These are phyloP conservation scores for Vitis hybrid DNA, from an alignment of 177 flowering plant species.

Conservation along the genomic window DNA sequence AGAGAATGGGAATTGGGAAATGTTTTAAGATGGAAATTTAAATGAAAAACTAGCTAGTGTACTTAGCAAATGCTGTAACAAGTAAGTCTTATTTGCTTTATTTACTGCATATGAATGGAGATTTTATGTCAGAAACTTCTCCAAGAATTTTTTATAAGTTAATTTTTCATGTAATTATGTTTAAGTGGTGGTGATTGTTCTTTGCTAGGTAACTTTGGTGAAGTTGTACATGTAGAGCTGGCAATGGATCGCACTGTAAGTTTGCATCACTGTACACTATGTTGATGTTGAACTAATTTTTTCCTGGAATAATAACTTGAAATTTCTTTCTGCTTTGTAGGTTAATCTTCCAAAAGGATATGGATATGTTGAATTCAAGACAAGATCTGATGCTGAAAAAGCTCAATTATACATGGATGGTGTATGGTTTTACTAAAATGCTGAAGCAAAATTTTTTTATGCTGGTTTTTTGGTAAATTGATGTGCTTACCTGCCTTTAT, in stretches of 20 bases:
- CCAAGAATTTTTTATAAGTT: not conserved
- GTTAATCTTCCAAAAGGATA: conserved; percentile 87
- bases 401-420: conserved; percentile 92
- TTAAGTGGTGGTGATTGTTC: not conserved
- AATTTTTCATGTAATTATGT: not conserved
- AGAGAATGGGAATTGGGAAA: no score
- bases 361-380: conserved; percentile 93
- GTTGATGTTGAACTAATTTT: not conserved
- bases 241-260: conserved; percentile 84
- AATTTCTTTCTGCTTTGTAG: conserved; percentile 32
- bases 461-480: not conserved
- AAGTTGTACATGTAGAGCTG: conserved; percentile 76
- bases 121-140: not conserved
- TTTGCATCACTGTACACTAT: not conserved
- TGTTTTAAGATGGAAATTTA: no score
- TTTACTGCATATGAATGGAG: not conserved
- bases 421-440: conserved; percentile 39
- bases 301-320: not conserved
- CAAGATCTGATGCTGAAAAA: conserved; percentile 87
- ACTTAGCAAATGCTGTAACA: not conserved
- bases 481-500: conserved; percentile 13
- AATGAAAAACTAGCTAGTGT: not conserved
- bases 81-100: not conserved
- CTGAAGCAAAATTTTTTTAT: not conserved
- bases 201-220: conserved; percentile 80